Evolutionary conservation across 2,329 filamentous ascomycete genomes (phyloP), one percentile per base, ranked within the genome.

Genomic region (Conoideocrella luteorostrata): DNA sequence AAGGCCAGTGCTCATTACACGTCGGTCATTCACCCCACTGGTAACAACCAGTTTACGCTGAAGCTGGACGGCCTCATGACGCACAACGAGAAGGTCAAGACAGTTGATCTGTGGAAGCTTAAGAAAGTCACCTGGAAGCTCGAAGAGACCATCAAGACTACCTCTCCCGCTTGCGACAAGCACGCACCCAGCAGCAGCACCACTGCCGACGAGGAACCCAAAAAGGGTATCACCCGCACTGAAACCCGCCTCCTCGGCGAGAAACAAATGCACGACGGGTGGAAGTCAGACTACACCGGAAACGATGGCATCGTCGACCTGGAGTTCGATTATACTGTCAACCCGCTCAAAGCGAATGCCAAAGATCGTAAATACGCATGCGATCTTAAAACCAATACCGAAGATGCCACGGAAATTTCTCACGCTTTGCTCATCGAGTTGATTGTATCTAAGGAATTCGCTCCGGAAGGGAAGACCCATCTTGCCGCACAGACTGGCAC

Each of bases 41-140:
- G 88, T 56, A 81, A 79, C 56, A 91, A 94, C 67, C 84, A 75
- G 10, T 76, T 96, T 39, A 76, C 80, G 36, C 82, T 96, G 67
- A 82, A 84, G 41, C 77, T 98, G 50, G 87, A 90, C 50, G 91
- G 91, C n/a, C 80, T 96, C 43, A 80, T 89, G 33, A 84, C 80
- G 52, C 68, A 69, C 52, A 87, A 87, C 62, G 65, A 75, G 29
- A 78, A 81, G 33, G 78, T 77, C 47, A 82, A 86, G 60, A 90
- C 82, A 6, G 77, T 93, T 48, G 78, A 81, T 60, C 76, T 80
- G 58, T 97, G 91, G 91, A 84, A 85, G 56, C 74, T 98, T 23
- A 87, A 90, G 63, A 93, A 94, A 65, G 76, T 96, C 52, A 88
- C 85, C 50, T 98, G 91, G 91, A 82, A 86, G 52, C 83, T 98